Evolutionary conservation across 441 rosid species (phyloP).

Genomic region (Gossypium gossypioides): DNA sequence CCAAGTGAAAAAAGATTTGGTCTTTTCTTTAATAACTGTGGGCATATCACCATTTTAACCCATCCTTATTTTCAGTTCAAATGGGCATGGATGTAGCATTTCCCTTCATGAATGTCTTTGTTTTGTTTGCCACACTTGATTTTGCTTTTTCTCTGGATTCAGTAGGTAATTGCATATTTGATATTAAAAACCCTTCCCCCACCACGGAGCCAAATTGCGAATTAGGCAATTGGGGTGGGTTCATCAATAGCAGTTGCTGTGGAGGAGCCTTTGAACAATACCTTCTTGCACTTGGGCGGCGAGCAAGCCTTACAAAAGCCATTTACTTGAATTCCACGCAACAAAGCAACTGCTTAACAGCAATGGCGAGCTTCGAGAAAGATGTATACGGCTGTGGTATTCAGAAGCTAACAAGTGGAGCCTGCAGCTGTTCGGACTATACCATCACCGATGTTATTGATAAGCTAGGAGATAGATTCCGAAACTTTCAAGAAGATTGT

Average conservation of each 20-base stretch:
- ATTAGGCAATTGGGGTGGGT: constrained; percentile 29
- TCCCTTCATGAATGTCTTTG: neutral
- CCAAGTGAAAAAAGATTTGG: neutral
- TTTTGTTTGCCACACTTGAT: constrained; percentile 8
- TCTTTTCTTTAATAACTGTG: neutral
- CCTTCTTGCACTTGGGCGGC: constrained; percentile 30
- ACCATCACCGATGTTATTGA: constrained; percentile 20
- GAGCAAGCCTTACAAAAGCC: constrained; percentile 26
- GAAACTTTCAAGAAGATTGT: constrained; percentile 25
- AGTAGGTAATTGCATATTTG: constrained; percentile 21
- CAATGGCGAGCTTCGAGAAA: constrained; percentile 11
- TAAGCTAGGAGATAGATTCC: constrained; percentile 21
- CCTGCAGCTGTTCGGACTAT: constrained; percentile 33
- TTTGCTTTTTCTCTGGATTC: constrained; percentile 10
- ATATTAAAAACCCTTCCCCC: constrained; percentile 14
- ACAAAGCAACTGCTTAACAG: constrained; percentile 28
- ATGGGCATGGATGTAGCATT: neutral
- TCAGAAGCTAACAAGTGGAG: constrained; percentile 30
- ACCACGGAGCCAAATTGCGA: constrained; percentile 11
- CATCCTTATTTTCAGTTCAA: neutral
- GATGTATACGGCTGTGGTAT: constrained; percentile 22
- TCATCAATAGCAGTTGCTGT: constrained; percentile 24
- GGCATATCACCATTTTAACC: neutral
- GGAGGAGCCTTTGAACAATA: constrained; percentile 25
- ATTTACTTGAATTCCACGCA: constrained; percentile 32